Evolutionary conservation across 495 filamentous ascomycete genomes (phyloP).

Genomic region (Filosporella fistucella): DNA sequence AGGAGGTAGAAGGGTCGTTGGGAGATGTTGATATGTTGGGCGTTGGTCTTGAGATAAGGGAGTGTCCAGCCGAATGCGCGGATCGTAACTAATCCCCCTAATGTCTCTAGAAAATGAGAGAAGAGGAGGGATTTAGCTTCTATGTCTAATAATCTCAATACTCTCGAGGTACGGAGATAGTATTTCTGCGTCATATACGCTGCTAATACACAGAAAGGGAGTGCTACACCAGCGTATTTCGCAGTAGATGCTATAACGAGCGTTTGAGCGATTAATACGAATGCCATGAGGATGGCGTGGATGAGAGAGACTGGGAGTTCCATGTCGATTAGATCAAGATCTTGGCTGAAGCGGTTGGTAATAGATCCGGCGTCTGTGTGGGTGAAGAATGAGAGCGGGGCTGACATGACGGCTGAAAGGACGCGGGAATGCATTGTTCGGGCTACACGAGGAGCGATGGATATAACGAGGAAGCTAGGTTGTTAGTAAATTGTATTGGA

Average conservation of each 20-base stretch:
- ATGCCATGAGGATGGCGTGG: neutral
- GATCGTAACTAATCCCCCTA: constrained; percentile 43
- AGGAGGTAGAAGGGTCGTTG: constrained; percentile 46
- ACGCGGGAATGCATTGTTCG: too few relatives aligned
- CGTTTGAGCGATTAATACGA: neutral
- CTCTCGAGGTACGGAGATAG: constrained; percentile 56
- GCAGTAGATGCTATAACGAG: neutral
- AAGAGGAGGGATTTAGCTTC: constrained; percentile 35
- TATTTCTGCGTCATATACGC: constrained; percentile 48
- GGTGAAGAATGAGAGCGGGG: neutral
- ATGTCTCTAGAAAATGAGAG: constrained; percentile 41
- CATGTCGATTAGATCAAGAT: neutral
- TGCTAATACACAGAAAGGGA: neutral
- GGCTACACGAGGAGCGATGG: too few relatives aligned
- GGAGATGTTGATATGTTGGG: constrained; percentile 45
- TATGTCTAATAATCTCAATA: constrained; percentile 52
- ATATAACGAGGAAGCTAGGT: too few relatives aligned
- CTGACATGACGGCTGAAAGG: too few relatives aligned
- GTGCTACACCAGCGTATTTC: neutral
- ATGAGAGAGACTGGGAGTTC: neutral
- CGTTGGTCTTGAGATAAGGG: constrained; percentile 40
- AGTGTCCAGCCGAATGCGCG: constrained; percentile 43
- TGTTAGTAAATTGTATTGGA: neutral
- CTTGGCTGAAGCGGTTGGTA: neutral
- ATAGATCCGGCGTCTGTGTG: neutral